phyloP scores from a whole-genome alignment of 495 filamentous ascomycete genomes.

The Neurospora sp. region DNA sequence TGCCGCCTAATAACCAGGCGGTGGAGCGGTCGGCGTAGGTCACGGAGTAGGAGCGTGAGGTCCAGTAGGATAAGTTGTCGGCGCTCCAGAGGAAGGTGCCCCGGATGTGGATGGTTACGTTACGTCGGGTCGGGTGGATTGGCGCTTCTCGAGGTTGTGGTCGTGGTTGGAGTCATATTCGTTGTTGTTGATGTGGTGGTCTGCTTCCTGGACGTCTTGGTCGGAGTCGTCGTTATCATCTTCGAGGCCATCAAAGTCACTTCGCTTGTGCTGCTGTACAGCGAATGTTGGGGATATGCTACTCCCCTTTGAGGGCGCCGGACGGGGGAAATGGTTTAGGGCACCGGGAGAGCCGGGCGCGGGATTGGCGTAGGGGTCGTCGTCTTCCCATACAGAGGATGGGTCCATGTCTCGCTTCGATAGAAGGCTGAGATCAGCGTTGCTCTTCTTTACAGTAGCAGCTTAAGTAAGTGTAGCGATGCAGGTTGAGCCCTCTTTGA shows the following conservation, averaged over 20 bases:
- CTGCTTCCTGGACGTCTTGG: background rate
- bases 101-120: constrained; percentile 32
- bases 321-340: constrained; percentile 9
- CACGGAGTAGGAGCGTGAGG: constrained; percentile 23
- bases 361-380: background rate
- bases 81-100: constrained; percentile 29
- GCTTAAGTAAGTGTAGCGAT: constrained; percentile 23
- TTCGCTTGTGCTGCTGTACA: background rate
- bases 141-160: background rate
- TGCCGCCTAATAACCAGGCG: constrained; percentile 32
- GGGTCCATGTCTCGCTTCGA: constrained; percentile 4
- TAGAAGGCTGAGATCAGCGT: constrained; percentile 7
- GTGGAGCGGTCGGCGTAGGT: too few relatives aligned
- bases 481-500: constrained; percentile 28
- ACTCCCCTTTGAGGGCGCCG: background rate
- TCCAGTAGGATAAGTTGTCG: constrained; percentile 32
- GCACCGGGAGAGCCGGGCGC: constrained; percentile 1
- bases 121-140: constrained; percentile 17
- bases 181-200: too few relatives aligned
- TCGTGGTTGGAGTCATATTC: too few relatives aligned
- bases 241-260: background rate
- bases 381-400: background rate
- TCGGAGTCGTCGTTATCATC: background rate
- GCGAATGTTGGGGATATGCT: background rate
- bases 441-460: constrained; percentile 1